phyloP scores from a whole-genome alignment of 345 rosid genomes.

The Salix udensis region DNA sequence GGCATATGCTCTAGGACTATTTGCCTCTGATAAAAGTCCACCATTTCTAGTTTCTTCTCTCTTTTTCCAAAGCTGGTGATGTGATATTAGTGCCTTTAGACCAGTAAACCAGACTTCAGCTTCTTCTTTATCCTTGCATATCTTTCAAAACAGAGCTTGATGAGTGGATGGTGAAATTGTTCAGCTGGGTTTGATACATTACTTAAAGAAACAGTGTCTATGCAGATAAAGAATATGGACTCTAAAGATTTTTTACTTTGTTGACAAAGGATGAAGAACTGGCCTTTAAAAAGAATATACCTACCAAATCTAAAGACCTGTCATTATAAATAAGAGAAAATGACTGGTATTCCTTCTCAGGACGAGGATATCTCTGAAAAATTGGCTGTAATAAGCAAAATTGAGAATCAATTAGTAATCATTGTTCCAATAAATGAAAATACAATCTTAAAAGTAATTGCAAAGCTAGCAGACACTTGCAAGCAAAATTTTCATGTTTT shows the following conservation, averaged over 20 bases:
- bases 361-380: constrained; percentile 32
- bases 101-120: constrained; percentile 68
- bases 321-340: constrained; percentile 28
- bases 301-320: constrained; percentile 30
- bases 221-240: background rate
- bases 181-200: background rate
- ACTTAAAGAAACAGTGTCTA: background rate
- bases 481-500: background rate
- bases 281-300: constrained; percentile 2
- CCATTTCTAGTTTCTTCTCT: constrained; percentile 44
- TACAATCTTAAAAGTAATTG: background rate
- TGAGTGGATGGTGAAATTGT: background rate
- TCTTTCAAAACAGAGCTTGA: constrained; percentile 15
- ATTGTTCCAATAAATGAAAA: background rate
- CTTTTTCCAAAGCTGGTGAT: constrained; percentile 31
- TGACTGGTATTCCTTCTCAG: constrained; percentile 34
- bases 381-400: constrained; percentile 24
- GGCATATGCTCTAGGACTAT: constrained; percentile 27
- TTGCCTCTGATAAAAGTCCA: constrained; percentile 41
- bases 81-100: constrained; percentile 47
- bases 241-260: background rate
- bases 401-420: background rate
- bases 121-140: constrained; percentile 74
- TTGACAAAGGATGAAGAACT: background rate
- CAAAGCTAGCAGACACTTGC: background rate